Evolutionary conservation across 2,329 filamentous ascomycete genomes (phyloP).

Genomic region (Claviceps sp.): DNA sequence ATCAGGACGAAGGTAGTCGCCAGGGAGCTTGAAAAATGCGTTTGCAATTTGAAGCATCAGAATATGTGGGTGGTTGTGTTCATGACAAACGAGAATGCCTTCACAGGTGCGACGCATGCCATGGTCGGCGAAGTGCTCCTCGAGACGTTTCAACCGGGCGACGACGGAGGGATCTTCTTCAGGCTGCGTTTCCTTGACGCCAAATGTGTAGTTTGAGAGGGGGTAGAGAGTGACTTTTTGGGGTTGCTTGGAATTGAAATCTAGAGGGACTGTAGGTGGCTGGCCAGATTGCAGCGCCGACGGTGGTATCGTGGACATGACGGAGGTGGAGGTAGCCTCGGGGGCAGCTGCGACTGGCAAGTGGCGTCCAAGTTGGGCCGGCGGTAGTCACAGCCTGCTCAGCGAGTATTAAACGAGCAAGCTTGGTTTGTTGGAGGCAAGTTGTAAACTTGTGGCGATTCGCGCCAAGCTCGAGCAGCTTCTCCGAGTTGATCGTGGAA

Average conservation of each 20-base stretch:
- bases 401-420: not conserved
- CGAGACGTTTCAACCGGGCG: conserved; percentile 81
- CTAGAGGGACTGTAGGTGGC: conserved; percentile 63
- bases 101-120: conserved; percentile 97
- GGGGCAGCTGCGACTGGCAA: not conserved
- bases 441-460: not conserved
- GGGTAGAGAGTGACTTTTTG: conserved; percentile 83
- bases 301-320: conserved; percentile 76
- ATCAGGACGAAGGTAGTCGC: conserved; percentile 80
- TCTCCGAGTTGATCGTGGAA: not conserved
- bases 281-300: conserved; percentile 63
- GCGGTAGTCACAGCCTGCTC: not conserved
- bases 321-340: not conserved
- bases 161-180: conserved; percentile 95
- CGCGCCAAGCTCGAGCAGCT: not conserved
- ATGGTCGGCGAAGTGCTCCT: conserved; percentile 83
- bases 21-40: conserved; percentile 97
- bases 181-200: conserved; percentile 94
- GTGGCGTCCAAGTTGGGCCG: not conserved
- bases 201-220: conserved; percentile 96
- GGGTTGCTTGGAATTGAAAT: conserved; percentile 83
- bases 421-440: not conserved
- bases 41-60: conserved; percentile 99
- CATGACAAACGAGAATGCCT: conserved; percentile 92
- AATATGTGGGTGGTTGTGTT: conserved; percentile 98